Percentiles rank a stretch among this genome's conserved stretches.
These are phyloP conservation scores for Lotus japonicus DNA, from an alignment of 306 rosid species.

Conservation along the genomic window DNA sequence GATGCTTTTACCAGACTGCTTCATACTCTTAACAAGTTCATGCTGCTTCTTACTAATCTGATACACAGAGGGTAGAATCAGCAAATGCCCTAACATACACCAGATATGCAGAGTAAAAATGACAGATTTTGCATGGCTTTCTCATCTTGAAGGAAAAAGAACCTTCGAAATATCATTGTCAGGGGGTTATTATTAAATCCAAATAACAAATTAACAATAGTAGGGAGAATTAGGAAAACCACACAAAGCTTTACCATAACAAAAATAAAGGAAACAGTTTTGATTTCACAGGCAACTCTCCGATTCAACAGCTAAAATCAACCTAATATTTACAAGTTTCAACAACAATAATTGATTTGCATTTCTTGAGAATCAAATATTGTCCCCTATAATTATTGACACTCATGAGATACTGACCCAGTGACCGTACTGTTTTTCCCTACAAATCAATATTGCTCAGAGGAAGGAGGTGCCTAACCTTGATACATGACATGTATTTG, in stretches of 20 bases:
- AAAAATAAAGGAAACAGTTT: background rate
- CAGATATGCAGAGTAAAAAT: background rate
- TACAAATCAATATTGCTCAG: background rate
- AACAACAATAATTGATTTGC: background rate
- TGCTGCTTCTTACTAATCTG: constrained; percentile 91
- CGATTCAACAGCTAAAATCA: background rate
- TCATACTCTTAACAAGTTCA: constrained; percentile 86
- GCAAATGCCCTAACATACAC: constrained; percentile 5
- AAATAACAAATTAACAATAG: background rate
- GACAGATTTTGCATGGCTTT: background rate
- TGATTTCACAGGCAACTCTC: background rate
- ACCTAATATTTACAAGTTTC: background rate
- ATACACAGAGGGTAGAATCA: constrained; percentile 31
- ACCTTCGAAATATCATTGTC: background rate
- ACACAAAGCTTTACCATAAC: background rate
- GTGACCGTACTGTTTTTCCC: constrained; percentile 6
- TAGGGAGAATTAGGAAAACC: background rate
- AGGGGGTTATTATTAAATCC: background rate
- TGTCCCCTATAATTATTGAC: constrained; percentile 9
- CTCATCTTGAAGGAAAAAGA: constrained; percentile 5
- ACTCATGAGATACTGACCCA: constrained; percentile 4
- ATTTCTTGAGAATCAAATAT: background rate
- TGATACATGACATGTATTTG: constrained; percentile 90
- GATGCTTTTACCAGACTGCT: constrained; percentile 74
- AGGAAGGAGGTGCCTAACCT: constrained; percentile 47